A percentile compares a stretch with the other conserved stretches of the same genome.
Evolutionary conservation across 2,329 filamentous ascomycete genomes (phyloP).

Genomic region (Bretziella fagacearum): DNA sequence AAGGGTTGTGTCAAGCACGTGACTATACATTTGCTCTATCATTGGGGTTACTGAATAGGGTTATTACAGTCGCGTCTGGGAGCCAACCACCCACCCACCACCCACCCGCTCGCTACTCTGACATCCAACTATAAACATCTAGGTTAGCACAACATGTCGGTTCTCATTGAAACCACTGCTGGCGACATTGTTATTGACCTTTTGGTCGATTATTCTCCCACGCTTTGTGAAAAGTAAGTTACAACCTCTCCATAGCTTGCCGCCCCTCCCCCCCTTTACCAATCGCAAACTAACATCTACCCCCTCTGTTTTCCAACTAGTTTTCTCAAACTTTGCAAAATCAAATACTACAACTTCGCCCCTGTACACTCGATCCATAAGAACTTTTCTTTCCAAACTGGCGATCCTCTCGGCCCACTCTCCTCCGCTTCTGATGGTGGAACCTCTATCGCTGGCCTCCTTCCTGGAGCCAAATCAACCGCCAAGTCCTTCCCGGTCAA

Average conservation of each 20-base stretch:
- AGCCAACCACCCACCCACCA: no score
- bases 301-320: slow-evolving; percentile 26
- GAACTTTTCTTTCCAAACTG: slow-evolving; percentile 90
- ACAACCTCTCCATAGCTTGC: no score
- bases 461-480: slow-evolving; percentile 36
- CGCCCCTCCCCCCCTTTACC: neutral
- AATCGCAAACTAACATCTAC: neutral
- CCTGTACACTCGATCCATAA: slow-evolving; percentile 86
- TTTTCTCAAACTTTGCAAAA: slow-evolving; percentile 96
- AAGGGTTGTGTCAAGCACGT: no score
- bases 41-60: no score
- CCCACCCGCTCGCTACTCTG: no score
- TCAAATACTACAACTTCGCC: slow-evolving; percentile 98
- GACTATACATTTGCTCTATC: no score
- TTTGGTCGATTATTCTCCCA: slow-evolving; percentile 73
- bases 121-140: neutral
- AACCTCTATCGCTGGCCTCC: slow-evolving; percentile 75
- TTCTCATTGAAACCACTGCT: slow-evolving; percentile 78
- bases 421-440: slow-evolving; percentile 79
- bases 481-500: slow-evolving; percentile 67
- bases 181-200: slow-evolving; percentile 94
- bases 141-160: slow-evolving; percentile 51
- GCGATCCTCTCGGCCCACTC: slow-evolving; percentile 78
- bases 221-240: slow-evolving; percentile 88
- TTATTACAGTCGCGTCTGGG: no score